Evolutionary conservation across 495 filamentous ascomycete genomes (phyloP), one percentile per base, ranked within the genome.

Genomic region (Penicillium antarcticum): DNA sequence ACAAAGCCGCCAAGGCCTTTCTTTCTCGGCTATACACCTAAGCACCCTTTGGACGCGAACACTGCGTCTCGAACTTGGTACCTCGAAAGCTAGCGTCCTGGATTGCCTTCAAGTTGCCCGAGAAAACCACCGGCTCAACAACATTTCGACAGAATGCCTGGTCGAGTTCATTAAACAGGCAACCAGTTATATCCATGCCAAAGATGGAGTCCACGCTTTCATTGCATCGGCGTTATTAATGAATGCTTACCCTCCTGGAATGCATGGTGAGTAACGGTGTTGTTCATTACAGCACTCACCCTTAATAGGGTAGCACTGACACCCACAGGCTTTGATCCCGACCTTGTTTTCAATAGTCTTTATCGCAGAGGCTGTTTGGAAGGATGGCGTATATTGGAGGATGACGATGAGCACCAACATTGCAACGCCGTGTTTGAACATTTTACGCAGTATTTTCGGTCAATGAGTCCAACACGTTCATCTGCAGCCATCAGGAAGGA

Each of bases 401-500:
- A 38, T 36, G 13, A 17, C n/a, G 45, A 48, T 14, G 34, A 34
- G 21, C 23, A 48, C 4, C 33, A 38, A 48, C 18, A 48, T 38
- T 48, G 33, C 34, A 34, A 37, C 23, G 10, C 33, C 21, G 34
- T 48, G 19, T 38, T 48, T 29, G 45, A 33, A 26, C 45, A 38
- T 38, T 48, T 38, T 48, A 26, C 34, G 32, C 41, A 8, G 67
- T 68, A 2, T 69, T 45, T 50, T 9, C 13, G 16, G 29, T 39
- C 24, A 12, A 47, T 45, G 39, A 14, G 31, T 37, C 39, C 38
- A 36, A 45, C 7, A 17, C 23, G 36, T 17, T 39, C 50, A 17
- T 36, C 41, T 45, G 31, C 24, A 40, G 24, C 18, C 45, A 42
- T 40, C 45, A 21, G 45, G 12, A 34, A 32, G 17, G 17, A 50